These are phyloP conservation scores for Sarcodon sp. DNA, from an alignment of 768 basidiomycete species.

Conservation along the genomic window DNA sequence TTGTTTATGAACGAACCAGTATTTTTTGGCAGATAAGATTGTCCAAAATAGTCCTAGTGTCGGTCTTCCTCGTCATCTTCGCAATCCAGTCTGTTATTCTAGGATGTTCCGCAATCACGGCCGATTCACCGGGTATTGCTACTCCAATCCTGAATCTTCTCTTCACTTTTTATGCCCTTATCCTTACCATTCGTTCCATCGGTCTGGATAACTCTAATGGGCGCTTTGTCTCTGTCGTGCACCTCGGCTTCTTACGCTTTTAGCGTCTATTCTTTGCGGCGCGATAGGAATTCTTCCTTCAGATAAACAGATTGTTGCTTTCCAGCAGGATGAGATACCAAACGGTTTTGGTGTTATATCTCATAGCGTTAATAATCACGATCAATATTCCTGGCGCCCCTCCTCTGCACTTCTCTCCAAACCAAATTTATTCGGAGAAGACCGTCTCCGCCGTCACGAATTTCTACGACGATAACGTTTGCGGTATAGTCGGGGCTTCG, in stretches of 20 bases:
- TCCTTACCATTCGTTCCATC: slow-evolving; percentile 39
- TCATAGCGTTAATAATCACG: slow-evolving; percentile 27
- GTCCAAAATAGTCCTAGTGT: slow-evolving; percentile 38
- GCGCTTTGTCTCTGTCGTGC: slow-evolving; percentile 29
- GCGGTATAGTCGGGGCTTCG: slow-evolving; percentile 49
- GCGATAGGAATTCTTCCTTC: slow-evolving; percentile 45
- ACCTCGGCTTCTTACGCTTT: slow-evolving; percentile 44
- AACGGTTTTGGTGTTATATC: slow-evolving; percentile 35
- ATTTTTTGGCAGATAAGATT: slow-evolving; percentile 34
- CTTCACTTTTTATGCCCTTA: slow-evolving; percentile 48
- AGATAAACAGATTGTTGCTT: slow-evolving; percentile 20
- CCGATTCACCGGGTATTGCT: slow-evolving; percentile 15
- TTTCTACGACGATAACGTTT: slow-evolving; percentile 62
- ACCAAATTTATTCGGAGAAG: slow-evolving; percentile 65
- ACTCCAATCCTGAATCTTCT: slow-evolving; percentile 30
- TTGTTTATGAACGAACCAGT: background rate
- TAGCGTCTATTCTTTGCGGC: slow-evolving; percentile 32
- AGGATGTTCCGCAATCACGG: slow-evolving; percentile 34
- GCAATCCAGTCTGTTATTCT: slow-evolving; percentile 39
- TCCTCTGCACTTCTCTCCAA: slow-evolving; percentile 57
- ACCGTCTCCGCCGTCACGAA: slow-evolving; percentile 46
- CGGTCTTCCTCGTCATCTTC: slow-evolving; percentile 32
- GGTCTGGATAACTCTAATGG: slow-evolving; percentile 23
- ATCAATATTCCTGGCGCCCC: slow-evolving; percentile 60
- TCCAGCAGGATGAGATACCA: slow-evolving; percentile 11